phyloP scores from a whole-genome alignment of 2,329 filamentous ascomycete genomes.

The Fusarium fracticaudum region DNA sequence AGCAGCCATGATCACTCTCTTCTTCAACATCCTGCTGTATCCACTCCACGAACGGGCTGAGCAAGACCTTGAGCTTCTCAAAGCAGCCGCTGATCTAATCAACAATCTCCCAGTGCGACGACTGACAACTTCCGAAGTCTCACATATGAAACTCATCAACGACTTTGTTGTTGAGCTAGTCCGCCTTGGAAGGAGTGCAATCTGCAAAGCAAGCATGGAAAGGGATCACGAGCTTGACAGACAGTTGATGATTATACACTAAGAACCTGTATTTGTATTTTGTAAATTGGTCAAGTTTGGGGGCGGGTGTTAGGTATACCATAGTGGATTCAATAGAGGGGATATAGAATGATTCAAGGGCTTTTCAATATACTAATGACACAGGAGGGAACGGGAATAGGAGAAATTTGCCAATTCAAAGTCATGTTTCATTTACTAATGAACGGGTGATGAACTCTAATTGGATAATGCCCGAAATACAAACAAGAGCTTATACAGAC shows the following conservation, averaged over 20 bases:
- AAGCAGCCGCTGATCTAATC: constrained; percentile 54
- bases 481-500: not conserved
- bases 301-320: not conserved
- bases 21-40: constrained; percentile 62
- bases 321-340: not conserved
- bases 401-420: not conserved
- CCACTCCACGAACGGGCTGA: constrained; percentile 55
- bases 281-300: not conserved
- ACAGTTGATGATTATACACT: not conserved
- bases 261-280: not conserved
- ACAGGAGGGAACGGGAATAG: not conserved
- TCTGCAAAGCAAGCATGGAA: constrained; percentile 38
- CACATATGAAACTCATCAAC: constrained; percentile 53
- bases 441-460: not conserved
- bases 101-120: constrained; percentile 48
- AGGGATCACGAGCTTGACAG: not conserved
- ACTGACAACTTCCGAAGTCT: constrained; percentile 48
- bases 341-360: not conserved
- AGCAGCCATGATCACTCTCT: constrained; percentile 62
- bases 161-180: constrained; percentile 56
- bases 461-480: not conserved
- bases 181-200: constrained; percentile 55
- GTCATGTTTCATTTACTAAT: not conserved
- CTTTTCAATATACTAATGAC: not conserved
- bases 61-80: constrained; percentile 58